Evolutionary conservation across 176 grass and related monocot species (phyloP).

Genomic region (Carex scoparia): DNA sequence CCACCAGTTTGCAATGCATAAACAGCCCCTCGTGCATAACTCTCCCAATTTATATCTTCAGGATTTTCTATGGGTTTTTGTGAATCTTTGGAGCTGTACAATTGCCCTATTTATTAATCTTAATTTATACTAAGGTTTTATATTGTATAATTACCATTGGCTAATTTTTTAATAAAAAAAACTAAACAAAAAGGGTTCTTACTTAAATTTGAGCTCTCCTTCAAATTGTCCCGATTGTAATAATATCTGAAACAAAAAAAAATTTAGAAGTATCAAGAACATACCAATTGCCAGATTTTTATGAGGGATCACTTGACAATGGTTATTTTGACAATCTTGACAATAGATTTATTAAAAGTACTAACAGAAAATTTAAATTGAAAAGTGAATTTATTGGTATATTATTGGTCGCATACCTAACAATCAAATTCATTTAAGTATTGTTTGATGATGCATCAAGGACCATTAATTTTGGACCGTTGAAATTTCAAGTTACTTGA

Average conservation of each 20-base stretch:
- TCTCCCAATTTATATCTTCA: slow-evolving; percentile 71
- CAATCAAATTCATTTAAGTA: too few species aligned
- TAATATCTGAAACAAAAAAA: slow-evolving; percentile 49
- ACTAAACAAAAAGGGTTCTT: slow-evolving; percentile 1
- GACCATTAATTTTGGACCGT: too few species aligned
- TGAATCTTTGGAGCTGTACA: slow-evolving; percentile 58
- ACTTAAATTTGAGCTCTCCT: slow-evolving; percentile 74
- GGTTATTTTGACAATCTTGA: too few species aligned
- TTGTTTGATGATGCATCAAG: too few species aligned
- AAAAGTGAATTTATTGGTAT: too few species aligned
- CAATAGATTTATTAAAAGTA: too few species aligned
- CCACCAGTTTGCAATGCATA: slow-evolving; percentile 76
- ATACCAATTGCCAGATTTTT: not conserved
- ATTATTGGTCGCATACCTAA: too few species aligned
- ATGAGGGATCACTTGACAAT: too few species aligned
- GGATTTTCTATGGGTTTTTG: slow-evolving; percentile 57
- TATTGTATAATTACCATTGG: not conserved
- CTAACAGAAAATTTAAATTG: too few species aligned
- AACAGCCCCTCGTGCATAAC: slow-evolving; percentile 85
- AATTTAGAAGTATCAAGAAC: not conserved
- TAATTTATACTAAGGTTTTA: not conserved
- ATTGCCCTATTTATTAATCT: not conserved
- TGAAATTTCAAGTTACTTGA: too few species aligned
- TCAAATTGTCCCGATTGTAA: slow-evolving; percentile 74
- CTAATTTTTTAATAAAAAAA: not conserved